Base-by-base conservation (phyloP, 495 filamentous ascomycete species). In the Glutinoglossum americanum region DNA sequence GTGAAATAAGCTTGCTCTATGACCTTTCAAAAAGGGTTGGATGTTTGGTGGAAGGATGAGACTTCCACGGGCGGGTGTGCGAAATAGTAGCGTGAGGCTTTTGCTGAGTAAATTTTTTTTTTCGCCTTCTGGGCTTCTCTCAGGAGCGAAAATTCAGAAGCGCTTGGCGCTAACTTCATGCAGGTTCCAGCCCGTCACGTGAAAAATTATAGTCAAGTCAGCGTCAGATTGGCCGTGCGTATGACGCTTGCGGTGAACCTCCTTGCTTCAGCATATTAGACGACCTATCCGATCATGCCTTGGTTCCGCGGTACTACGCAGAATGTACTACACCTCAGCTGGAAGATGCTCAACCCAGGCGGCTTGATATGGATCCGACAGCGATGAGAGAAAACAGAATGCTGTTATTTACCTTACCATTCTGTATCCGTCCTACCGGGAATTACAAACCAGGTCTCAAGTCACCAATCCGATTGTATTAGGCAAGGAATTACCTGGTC, bases 61-160 rank as follows among this genome's bases (percentile, higher is more conserved):
- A 5, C 9, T 2, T 6, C 15, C 47, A 51, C 49, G 49, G 49
- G 49, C 25, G 25, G 49, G 49, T 25, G 49, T 53, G 25, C 23
- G 23, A 51, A 51, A 51, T 51, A 51, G 47, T 9, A 33, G 30
- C 30, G 9, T 28, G 49, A 28, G 49, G 26, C 25, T 53, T 9
- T 53, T 27, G 49, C 49, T 53, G 49, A 53, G 49, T 53, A 53
- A 53, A 27, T 32, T 53, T 53, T 53, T 53, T 51, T 51, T 53
- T 53, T 53, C 26, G 49, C 49, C 49, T 30, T 28, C 49, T 21
- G n/a, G n/a, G 17, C 13, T 21, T 45, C 15, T 49, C 23, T 49
- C 49, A 28, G 49, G 49, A 28, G 49, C 8, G 15, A 53, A 53
- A 53, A 53, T 11, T 51, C 47, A 10, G 19, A 25, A 15, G 47